Base-by-base conservation (phyloP, 179 eudicot species). In the Vitellaria paradoxa region DNA sequence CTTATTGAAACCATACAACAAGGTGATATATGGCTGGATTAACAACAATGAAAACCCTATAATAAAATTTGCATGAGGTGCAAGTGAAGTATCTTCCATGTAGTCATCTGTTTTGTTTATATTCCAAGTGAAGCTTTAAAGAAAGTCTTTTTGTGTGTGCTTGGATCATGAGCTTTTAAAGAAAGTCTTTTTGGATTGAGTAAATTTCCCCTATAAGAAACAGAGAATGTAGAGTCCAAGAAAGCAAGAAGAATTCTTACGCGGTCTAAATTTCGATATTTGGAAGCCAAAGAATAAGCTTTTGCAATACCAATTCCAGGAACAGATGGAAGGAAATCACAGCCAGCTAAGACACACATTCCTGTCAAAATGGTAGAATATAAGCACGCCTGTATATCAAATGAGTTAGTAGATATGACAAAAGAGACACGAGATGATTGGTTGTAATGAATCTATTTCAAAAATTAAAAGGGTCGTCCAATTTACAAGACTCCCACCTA, bases 301-400 rank as follows among this genome's bases (percentile, higher is more conserved):
- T 85, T 91, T 40, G 74, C 76, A 63, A 90, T 89, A 73, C 97
- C 97, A 71, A 93, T 91, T 65, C 97, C 94, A 70, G 92, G 92
- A 75, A 91, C 88, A 65, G 96, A 93, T 75, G 91, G 89, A 84
- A 93, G 92, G 80, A 93, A 93, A 82, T 93, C 96, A 81, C 97
- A 89, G 59, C 97, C 96, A 57, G 96, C 97, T 80, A 93, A 81
- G 77, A 93, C 91, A 74, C 94, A 93, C 94, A 93, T 93, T 61
- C 90, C 96, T 92, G 90, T 66, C 53, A 72, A 76, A 53, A 61
- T 40, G 17, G 20, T 10, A 53, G 13, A 26, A 23, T 17, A 40
- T 65, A n/a, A 65, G 26, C 20, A 53, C 49, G 5, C 37, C 9
- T 53, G 13, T 9, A 12, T 75, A 21, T 65, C 30, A 49, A 74